Evolutionary conservation across 768 basidiomycete genomes (phyloP).

Genomic region (Pleurotus sapidus): DNA sequence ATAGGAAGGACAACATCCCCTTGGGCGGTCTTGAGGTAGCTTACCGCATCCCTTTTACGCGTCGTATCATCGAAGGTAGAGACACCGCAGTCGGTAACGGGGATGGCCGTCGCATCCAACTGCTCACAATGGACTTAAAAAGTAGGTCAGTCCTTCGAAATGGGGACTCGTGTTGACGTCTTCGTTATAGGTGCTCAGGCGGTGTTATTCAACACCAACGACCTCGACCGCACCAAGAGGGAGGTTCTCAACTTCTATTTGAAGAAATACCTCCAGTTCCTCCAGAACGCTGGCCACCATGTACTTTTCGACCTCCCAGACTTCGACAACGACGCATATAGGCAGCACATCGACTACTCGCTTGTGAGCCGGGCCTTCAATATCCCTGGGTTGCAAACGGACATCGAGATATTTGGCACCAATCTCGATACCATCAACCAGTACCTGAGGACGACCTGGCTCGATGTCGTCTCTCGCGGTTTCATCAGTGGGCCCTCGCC

Average conservation of each 20-base stretch:
- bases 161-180: not conserved
- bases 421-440: slow-evolving; percentile 13
- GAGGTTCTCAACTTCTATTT: slow-evolving; percentile 12
- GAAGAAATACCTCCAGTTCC: slow-evolving; percentile 15
- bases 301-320: slow-evolving; percentile 19
- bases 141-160: not conserved
- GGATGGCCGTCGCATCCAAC: slow-evolving; percentile 3
- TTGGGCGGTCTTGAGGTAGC: slow-evolving; percentile 8
- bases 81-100: slow-evolving; percentile 10
- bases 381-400: slow-evolving; percentile 6
- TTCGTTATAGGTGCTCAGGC: not conserved
- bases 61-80: slow-evolving; percentile 6
- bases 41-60: slow-evolving; percentile 7
- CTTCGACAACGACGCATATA: slow-evolving; percentile 14
- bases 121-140: slow-evolving; percentile 12
- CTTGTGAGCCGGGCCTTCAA: slow-evolving; percentile 11
- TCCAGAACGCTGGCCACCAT: slow-evolving; percentile 17
- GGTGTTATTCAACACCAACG: slow-evolving; percentile 4
- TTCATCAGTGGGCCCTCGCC: not conserved
- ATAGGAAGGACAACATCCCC: slow-evolving; percentile 5
- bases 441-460: slow-evolving; percentile 8
- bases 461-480: not conserved
- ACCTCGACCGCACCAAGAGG: slow-evolving; percentile 7
- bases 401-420: slow-evolving; percentile 11
- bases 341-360: slow-evolving; percentile 18